Conservation (phyloP, 768 basidiomycete genomes). For the Cystobasidium tubakii region DNA sequence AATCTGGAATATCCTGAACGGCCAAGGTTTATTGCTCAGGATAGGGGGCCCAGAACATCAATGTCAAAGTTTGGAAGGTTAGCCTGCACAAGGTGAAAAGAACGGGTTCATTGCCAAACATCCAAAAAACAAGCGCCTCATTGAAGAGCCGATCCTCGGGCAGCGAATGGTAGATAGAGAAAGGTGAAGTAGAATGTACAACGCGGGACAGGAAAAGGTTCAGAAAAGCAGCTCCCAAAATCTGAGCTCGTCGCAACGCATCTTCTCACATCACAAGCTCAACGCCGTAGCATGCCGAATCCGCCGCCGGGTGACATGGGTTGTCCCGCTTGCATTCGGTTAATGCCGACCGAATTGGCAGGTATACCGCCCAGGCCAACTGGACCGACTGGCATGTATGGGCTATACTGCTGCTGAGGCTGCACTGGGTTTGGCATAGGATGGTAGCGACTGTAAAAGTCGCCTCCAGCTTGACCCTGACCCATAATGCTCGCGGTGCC, state of each 20-base stretch:
- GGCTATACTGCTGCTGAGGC: slow-evolving; percentile 30
- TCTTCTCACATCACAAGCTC: too few species aligned
- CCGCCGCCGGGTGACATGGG: slow-evolving; percentile 27
- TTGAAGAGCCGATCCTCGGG: neutral
- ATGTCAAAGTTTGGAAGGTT: too few species aligned
- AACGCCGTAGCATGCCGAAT: slow-evolving; percentile 27
- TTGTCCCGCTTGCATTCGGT: slow-evolving; percentile 13
- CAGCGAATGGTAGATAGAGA: neutral
- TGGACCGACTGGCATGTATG: slow-evolving; percentile 28
- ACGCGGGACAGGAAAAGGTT: neutral
- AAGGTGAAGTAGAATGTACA: neutral
- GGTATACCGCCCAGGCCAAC: slow-evolving; percentile 25
- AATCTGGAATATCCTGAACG: too few species aligned
- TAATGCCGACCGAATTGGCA: neutral
- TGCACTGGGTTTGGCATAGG: slow-evolving; percentile 29
- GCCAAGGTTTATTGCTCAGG: too few species aligned
- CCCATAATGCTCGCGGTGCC: neutral
- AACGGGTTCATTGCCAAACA: slow-evolving; percentile 5
- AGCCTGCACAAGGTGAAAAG: neutral
- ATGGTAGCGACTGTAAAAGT: slow-evolving; percentile 34
- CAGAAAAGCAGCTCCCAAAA: neutral
- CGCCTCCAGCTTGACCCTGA: neutral
- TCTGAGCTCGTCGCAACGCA: too few species aligned
- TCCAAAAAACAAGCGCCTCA: neutral
- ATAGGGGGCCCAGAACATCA: too few species aligned